Percentiles rank a stretch among this genome's conserved stretches.
Evolutionary conservation across 495 filamentous ascomycete species (phyloP).

Genomic region (Diplogelasinospora grovesii): DNA sequence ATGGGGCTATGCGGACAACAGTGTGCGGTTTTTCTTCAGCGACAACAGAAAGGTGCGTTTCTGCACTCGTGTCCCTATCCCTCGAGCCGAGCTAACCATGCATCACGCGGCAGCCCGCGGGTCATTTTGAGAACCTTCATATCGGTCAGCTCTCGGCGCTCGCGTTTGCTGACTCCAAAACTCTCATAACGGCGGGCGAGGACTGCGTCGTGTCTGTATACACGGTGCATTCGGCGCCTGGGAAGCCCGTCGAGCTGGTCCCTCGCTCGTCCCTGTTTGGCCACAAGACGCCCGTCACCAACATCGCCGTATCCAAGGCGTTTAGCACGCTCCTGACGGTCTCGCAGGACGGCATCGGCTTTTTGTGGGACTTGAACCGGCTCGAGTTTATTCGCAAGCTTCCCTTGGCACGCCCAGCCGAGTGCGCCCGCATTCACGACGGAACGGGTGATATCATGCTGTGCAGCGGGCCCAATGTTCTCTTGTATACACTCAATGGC

Average conservation of each 20-base stretch:
- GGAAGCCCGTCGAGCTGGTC: conserved; percentile 70
- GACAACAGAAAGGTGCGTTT: conserved; percentile 59
- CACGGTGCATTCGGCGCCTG: conserved; percentile 47
- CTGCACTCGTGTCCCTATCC: background rate
- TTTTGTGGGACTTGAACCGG: conserved; percentile 92
- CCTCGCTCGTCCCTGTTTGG: conserved; percentile 81
- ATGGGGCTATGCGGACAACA: conserved; percentile 93
- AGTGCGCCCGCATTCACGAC: conserved; percentile 83
- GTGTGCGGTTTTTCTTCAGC: conserved; percentile 78
- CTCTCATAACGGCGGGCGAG: conserved; percentile 80
- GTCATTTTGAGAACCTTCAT: conserved; percentile 89
- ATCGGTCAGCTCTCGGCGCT: conserved; percentile 77
- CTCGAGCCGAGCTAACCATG: background rate
- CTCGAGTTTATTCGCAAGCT: conserved; percentile 77
- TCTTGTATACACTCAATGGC: conserved; percentile 87
- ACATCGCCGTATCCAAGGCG: conserved; percentile 74
- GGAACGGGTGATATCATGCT: conserved; percentile 82
- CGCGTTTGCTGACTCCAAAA: conserved; percentile 80
- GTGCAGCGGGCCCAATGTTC: conserved; percentile 63
- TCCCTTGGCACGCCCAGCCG: conserved; percentile 38
- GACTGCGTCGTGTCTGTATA: conserved; percentile 89
- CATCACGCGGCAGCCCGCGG: conserved; percentile 50
- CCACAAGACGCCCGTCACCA: conserved; percentile 72
- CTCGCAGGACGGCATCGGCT: conserved; percentile 69
- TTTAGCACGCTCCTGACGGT: conserved; percentile 82